These are phyloP conservation scores for Lablab purpureus DNA, from an alignment of 306 rosid genomes.

Conservation along the genomic window DNA sequence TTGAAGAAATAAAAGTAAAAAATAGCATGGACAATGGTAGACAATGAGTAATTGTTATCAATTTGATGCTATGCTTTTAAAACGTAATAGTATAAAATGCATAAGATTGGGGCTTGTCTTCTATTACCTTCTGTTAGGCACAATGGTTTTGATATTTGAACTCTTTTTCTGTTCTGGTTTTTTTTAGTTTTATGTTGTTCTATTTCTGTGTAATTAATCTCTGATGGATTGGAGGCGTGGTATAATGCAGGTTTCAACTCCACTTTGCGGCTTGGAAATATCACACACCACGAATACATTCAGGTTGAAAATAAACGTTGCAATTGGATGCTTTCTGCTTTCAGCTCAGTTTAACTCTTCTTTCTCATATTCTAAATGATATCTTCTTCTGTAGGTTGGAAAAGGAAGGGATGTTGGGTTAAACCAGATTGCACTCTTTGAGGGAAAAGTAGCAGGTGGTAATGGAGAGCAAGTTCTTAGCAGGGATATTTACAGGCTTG, in stretches of 20 bases:
- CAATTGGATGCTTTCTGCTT: constrained; percentile 38
- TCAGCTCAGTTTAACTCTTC: constrained; percentile 20
- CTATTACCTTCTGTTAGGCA: constrained; percentile 26
- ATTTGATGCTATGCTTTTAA: not conserved
- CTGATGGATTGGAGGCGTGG: constrained; percentile 16
- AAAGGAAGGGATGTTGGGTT: constrained; percentile 99
- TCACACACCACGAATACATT: constrained; percentile 96
- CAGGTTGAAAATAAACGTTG: constrained; percentile 65
- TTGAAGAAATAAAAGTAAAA: not conserved
- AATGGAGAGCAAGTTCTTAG: constrained; percentile 99
- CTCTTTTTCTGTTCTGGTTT: not conserved
- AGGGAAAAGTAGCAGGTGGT: constrained; percentile 99
- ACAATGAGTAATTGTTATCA: constrained; percentile 26
- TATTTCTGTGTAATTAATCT: constrained; percentile 21
- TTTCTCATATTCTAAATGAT: constrained; percentile 42
- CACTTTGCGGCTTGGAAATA: constrained; percentile 92
- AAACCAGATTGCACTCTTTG: constrained; percentile 98
- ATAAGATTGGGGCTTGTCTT: constrained; percentile 13
- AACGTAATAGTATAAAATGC: not conserved
- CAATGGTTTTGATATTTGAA: not conserved
- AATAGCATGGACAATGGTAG: not conserved
- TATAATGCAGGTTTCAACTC: constrained; percentile 87
- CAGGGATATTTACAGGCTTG: constrained; percentile 91
- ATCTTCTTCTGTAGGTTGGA: constrained; percentile 77
- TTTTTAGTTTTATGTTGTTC: constrained; percentile 14